Percentiles rank a stretch among this genome's conserved stretches.
Conservation (phyloP, 2,329 filamentous ascomycete species). For the Mycosphaerella arachidis region DNA sequence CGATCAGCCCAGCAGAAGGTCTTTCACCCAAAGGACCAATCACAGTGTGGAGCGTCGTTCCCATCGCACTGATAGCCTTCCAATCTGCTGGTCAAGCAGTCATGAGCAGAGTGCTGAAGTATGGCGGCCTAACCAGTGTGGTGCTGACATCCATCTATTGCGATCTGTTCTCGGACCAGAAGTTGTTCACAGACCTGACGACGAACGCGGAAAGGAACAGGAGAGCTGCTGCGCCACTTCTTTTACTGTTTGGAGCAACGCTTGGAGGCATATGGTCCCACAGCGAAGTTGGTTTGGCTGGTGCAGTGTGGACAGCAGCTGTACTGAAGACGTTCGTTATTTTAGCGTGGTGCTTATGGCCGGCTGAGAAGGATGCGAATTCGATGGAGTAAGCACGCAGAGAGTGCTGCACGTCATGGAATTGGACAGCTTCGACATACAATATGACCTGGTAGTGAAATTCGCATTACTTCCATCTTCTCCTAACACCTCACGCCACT, state of each 20-base stretch:
- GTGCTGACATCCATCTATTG: constrained; percentile 79
- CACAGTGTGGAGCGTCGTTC: constrained; percentile 51
- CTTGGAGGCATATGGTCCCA: constrained; percentile 53
- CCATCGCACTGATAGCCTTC: constrained; percentile 67
- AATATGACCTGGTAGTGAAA: neutral
- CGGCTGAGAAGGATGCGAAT: constrained; percentile 28
- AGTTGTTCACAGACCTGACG: constrained; percentile 40
- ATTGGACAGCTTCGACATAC: neutral
- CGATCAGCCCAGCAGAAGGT: constrained; percentile 28
- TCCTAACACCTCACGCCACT: neutral
- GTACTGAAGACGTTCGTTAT: constrained; percentile 38
- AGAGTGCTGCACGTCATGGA: neutral
- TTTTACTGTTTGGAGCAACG: constrained; percentile 52
- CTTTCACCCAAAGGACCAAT: constrained; percentile 17
- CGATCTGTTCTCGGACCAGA: constrained; percentile 67
- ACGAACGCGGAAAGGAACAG: constrained; percentile 52
- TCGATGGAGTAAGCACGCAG: neutral
- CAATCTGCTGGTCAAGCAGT: constrained; percentile 76
- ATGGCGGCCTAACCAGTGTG: constrained; percentile 68
- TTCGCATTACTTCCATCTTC: neutral
- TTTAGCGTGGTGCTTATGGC: constrained; percentile 41
- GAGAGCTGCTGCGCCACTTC: constrained; percentile 47
- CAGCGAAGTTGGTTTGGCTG: constrained; percentile 48
- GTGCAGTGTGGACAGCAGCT: constrained; percentile 47
- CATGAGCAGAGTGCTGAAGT: constrained; percentile 64